A percentile compares a stretch with the other conserved stretches of the same genome.
Evolutionary conservation across 257 asterid species (phyloP).

Genomic region (Plantago elongata): DNA sequence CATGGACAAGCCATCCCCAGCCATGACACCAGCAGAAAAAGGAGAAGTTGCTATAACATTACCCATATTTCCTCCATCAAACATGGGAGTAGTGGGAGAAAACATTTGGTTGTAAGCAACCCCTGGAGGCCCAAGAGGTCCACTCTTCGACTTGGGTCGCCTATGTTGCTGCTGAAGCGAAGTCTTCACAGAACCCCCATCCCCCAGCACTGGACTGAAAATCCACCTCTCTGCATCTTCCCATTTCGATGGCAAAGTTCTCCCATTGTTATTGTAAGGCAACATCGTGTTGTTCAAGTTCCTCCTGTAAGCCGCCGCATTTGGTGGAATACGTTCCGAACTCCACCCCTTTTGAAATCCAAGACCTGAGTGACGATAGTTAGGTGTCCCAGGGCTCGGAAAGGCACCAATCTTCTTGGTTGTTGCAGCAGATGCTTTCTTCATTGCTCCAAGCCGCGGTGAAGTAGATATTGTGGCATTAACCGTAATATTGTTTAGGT

Average conservation of each 20-base stretch:
- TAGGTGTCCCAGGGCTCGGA: conserved; percentile 94
- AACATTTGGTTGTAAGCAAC: conserved; percentile 63
- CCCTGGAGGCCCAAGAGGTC: conserved; percentile 95
- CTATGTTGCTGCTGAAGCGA: conserved; percentile 69
- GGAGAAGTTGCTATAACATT: conserved; percentile 55
- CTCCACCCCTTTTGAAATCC: conserved; percentile 93
- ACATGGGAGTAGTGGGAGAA: conserved; percentile 66
- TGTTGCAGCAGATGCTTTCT: conserved; percentile 39
- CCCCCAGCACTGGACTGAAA: conserved; percentile 78
- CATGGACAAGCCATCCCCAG: conserved; percentile 50
- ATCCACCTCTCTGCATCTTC: conserved; percentile 99
- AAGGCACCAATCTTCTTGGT: conserved; percentile 43
- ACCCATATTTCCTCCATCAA: conserved; percentile 38
- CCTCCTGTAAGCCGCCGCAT: conserved; percentile 42
- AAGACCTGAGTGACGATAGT: conserved; percentile 51
- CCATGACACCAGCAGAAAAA: conserved; percentile 58
- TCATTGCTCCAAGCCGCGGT: conserved; percentile 55
- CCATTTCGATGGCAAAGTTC: conserved; percentile 93
- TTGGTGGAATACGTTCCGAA: conserved; percentile 80
- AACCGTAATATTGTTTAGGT: conserved; percentile 50
- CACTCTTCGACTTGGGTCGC: conserved; percentile 89
- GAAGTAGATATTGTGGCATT: conserved; percentile 50
- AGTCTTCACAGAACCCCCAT: conserved; percentile 36
- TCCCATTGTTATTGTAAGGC: conserved; percentile 62
- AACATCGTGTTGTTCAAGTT: conserved; percentile 40